Evolutionary conservation across 768 basidiomycete species (phyloP).

Genomic region (Auriscalpium orientale): DNA sequence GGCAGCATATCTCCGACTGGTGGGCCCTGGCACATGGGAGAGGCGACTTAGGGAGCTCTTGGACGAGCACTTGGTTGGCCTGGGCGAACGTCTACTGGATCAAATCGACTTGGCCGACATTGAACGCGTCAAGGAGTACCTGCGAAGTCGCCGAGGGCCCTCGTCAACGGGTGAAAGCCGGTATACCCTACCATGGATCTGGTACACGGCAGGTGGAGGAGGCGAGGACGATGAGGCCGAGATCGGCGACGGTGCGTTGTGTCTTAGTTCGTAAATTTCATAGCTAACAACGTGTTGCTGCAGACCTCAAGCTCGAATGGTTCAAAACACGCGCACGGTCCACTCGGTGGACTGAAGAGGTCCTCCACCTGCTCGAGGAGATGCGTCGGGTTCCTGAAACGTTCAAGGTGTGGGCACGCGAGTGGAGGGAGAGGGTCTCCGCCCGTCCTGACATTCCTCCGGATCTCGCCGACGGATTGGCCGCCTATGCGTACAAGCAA

Average conservation of each 20-base stretch:
- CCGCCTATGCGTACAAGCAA: neutral
- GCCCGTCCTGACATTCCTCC: neutral
- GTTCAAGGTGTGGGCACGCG: neutral
- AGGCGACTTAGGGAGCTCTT: neutral
- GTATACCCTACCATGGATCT: neutral
- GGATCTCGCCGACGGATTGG: neutral
- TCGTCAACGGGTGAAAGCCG: neutral
- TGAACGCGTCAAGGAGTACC: no score
- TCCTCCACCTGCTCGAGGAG: neutral
- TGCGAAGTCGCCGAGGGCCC: no score
- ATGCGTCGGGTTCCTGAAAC: neutral
- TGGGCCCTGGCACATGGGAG: neutral
- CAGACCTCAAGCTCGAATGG: neutral
- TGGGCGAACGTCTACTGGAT: neutral
- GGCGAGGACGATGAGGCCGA: neutral
- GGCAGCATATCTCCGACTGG: neutral
- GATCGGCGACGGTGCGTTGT: neutral
- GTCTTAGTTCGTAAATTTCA: neutral
- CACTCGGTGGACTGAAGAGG: neutral
- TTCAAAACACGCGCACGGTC: neutral
- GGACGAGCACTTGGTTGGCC: neutral
- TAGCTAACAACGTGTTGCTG: neutral
- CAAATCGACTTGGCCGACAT: no score
- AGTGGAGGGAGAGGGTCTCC: neutral
- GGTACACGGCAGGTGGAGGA: neutral